A percentile compares a stretch with the other conserved stretches of the same genome.
Evolutionary conservation across 345 rosid genomes (phyloP).

Genomic region (Bruguiera sexangula): DNA sequence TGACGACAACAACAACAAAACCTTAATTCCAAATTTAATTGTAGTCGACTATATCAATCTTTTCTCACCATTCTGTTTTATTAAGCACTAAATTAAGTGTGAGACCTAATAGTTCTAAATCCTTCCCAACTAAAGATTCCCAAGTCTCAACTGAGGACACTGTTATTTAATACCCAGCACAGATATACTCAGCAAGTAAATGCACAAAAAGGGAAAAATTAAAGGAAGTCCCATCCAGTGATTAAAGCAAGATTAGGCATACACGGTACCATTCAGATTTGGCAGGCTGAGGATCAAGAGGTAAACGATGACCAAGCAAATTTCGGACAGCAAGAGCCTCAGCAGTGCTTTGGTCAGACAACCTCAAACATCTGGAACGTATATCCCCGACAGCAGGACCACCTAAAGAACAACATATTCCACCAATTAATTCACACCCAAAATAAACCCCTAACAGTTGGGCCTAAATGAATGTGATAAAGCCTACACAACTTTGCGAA

Average conservation of each 20-base stretch:
- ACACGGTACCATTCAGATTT: conserved; percentile 74
- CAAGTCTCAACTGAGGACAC: conserved; percentile 37
- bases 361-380: conserved; percentile 88
- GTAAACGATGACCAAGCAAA: conserved; percentile 87
- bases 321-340: conserved; percentile 90
- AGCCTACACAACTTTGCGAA: too few relatives aligned
- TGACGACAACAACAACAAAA: not conserved
- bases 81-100: too few relatives aligned
- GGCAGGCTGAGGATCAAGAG: conserved; percentile 53
- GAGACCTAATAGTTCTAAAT: too few relatives aligned
- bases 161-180: conserved; percentile 29
- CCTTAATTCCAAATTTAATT: too few relatives aligned
- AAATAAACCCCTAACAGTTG: not conserved
- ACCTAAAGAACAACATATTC: conserved; percentile 30
- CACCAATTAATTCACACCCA: conserved; percentile 1
- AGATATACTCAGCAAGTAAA: conserved; percentile 30
- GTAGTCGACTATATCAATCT: too few relatives aligned
- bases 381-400: conserved; percentile 99
- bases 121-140: too few relatives aligned
- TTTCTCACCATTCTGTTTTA: too few relatives aligned
- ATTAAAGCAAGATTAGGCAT: not conserved
- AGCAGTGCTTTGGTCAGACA: conserved; percentile 76
- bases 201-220: not conserved
- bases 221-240: not conserved
- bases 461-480: too few relatives aligned